These are phyloP conservation scores for Lasiosphaeriaceae sp. DNA, from an alignment of 495 filamentous ascomycete genomes.

Conservation along the genomic window DNA sequence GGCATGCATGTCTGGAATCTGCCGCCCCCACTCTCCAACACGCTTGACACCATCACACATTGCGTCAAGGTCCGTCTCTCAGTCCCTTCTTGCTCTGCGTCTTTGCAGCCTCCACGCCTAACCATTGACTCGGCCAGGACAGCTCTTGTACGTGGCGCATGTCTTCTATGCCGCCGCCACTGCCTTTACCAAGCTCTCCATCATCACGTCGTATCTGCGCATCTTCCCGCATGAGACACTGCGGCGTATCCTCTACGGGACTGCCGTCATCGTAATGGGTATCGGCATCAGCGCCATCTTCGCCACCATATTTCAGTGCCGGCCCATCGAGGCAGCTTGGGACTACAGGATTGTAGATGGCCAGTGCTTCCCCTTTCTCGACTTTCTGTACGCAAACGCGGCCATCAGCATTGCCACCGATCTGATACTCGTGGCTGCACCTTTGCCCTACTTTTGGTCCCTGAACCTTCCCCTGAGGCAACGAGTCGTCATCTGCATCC, in stretches of 20 bases:
- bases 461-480: conserved; percentile 27
- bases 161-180: conserved; percentile 26
- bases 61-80: conserved; percentile 14
- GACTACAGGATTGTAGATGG: conserved; percentile 30
- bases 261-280: conserved; percentile 30
- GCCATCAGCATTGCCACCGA: conserved; percentile 44
- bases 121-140: neutral
- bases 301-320: conserved; percentile 46
- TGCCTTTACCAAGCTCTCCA: conserved; percentile 28
- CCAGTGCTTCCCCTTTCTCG: conserved; percentile 39
- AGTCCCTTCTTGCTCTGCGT: too few species aligned
- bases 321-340: conserved; percentile 41
- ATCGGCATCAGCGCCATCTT: conserved; percentile 38
- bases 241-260: conserved; percentile 15
- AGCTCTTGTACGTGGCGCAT: conserved; percentile 25
- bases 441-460: conserved; percentile 40
- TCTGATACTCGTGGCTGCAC: conserved; percentile 41
- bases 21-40: conserved; percentile 6
- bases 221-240: conserved; percentile 22
- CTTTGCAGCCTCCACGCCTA: neutral
- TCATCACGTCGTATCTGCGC: conserved; percentile 28
- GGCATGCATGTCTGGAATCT: conserved; percentile 31
- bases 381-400: conserved; percentile 42
- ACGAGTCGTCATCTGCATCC: conserved; percentile 19
- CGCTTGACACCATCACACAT: conserved; percentile 9